Base-by-base conservation (phyloP, 108 stramenopile genomes). In the Conticribra weissflogii region DNA sequence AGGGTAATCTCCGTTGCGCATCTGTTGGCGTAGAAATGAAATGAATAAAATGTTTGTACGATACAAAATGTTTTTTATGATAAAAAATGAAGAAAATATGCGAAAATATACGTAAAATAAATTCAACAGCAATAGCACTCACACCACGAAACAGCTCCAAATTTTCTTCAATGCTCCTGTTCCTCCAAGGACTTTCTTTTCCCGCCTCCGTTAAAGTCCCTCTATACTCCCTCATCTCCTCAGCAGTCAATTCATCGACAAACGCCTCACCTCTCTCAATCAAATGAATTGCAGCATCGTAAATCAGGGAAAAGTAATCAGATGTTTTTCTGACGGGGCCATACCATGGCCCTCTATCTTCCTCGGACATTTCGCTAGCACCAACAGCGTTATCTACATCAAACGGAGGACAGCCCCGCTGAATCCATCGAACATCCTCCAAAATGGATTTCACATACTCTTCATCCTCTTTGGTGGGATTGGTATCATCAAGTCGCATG, bases 401-500 rank as follows among this genome's bases (percentile, higher is more conserved):
- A 51, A 71, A 81, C 16, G 72, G 72, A 23, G 67, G 80, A 33
- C 81, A 50, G 17, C 84, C 88, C 24, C 65, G 74, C 61, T 92
- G 89, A 62, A 96, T 88, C 93, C 93, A 95, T 32, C 73, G 69
- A 4, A 96, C 96, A 68, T 96, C 96, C 59, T 93, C 89, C 51
- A 96, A 53, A 36, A 96, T 96, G n/a, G 88, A 83, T 23, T 85
- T 68, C 25, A 93, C 91, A 51, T 93, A 96, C 68, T 94, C 91
- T 23, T 85, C 78, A 36, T 91, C 87, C 68, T 94, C 93, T 71
- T 97, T 97, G 59, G 60, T 66, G 17, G 96, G 96, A 63, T 97
- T 97, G 53, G 96, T 97, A 74, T 97, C 96, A 70, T 97, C 96
- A 53, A 97, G 54, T 59, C 96, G 67, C 91, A 97, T 91, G 73